Evolutionary conservation across 805 yeast species (phyloP).

Genomic region (Ogataea trehaloabstinens): DNA sequence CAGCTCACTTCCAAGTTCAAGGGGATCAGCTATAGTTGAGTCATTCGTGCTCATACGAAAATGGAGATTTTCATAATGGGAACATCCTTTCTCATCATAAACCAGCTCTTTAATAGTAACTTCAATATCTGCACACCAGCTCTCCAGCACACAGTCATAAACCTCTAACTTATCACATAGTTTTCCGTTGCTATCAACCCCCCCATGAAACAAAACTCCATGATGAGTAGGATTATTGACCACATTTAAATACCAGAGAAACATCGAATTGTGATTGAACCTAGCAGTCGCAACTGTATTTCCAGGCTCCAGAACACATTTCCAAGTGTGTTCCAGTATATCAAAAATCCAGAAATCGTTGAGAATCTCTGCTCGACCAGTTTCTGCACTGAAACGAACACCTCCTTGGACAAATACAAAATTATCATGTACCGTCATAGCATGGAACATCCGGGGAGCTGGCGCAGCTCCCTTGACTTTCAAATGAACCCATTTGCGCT

Average conservation of each 20-base stretch:
- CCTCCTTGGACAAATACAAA: constrained; percentile 68
- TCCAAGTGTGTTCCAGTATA: constrained; percentile 53
- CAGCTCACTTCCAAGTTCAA: constrained; percentile 1
- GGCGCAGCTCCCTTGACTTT: constrained; percentile 37
- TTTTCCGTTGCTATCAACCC: constrained; percentile 38
- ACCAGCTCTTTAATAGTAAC: constrained; percentile 11
- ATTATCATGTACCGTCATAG: constrained; percentile 49
- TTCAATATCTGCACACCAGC: constrained; percentile 16
- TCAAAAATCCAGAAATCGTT: constrained; percentile 74
- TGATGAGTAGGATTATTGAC: constrained; percentile 39
- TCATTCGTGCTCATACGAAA: constrained; percentile 10
- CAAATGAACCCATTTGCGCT: constrained; percentile 51
- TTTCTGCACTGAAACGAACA: constrained; percentile 38
- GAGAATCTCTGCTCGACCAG: constrained; percentile 41
- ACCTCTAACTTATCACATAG: constrained; percentile 35
- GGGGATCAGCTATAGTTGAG: constrained; percentile 6
- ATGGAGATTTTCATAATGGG: constrained; percentile 17
- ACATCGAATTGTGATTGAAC: constrained; percentile 51
- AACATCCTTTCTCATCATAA: constrained; percentile 17
- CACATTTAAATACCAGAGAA: constrained; percentile 35
- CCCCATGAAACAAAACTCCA: constrained; percentile 56
- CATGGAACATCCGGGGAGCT: constrained; percentile 56
- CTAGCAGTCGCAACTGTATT: constrained; percentile 32
- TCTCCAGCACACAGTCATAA: constrained; percentile 44
- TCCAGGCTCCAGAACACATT: constrained; percentile 40